Conservation (phyloP, 345 rosid genomes). For the Citropsis articulata region DNA sequence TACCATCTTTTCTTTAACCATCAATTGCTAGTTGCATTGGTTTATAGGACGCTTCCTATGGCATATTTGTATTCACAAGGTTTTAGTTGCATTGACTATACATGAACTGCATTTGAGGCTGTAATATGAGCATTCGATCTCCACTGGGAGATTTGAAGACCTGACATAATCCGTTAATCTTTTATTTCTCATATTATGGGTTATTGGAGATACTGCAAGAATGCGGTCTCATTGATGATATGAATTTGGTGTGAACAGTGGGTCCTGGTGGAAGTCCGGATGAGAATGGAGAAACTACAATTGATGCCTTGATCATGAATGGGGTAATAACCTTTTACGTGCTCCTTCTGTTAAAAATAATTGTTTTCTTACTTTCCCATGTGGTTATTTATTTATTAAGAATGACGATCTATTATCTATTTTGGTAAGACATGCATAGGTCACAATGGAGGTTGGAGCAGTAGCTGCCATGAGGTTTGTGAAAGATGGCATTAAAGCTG, state of each 20-base stretch:
- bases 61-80: background rate
- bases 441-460: constrained; percentile 98
- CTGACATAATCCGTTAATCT: background rate
- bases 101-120: background rate
- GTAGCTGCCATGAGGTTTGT: constrained; percentile 95
- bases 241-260: constrained; percentile 45
- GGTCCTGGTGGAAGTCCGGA: constrained; percentile 99
- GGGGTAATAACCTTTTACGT: constrained; percentile 51
- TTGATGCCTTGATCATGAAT: constrained; percentile 89
- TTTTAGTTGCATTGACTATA: background rate
- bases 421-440: constrained; percentile 61
- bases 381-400: constrained; percentile 1
- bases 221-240: background rate
- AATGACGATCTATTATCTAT: constrained; percentile 17
- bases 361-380: background rate
- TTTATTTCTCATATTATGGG: background rate
- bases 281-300: constrained; percentile 91
- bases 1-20: background rate
- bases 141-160: background rate
- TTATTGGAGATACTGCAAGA: constrained; percentile 9
- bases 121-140: background rate
- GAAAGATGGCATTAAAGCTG: constrained; percentile 93
- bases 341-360: background rate
- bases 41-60: background rate
- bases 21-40: background rate